Conservation (phyloP, 257 asterid genomes). For the Fraxinus excelsior region DNA sequence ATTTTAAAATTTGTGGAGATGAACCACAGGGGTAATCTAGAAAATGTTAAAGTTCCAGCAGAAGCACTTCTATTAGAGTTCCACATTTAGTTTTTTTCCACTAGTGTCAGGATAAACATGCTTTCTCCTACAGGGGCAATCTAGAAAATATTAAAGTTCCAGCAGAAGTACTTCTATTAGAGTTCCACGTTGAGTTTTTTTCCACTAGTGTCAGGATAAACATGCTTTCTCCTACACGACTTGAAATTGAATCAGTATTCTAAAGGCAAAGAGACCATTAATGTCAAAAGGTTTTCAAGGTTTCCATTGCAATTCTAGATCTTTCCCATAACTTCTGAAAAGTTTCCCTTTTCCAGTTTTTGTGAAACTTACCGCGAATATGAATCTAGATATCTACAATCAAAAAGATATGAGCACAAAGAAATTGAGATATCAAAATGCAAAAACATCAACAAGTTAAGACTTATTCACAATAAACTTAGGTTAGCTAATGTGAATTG, state of each 20-base stretch:
- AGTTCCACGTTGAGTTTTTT: not conserved
- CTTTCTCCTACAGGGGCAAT: not conserved
- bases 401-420: not conserved
- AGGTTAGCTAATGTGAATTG: too few species aligned
- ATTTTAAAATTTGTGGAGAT: not conserved
- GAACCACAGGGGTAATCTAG: not conserved
- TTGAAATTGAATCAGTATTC: not conserved
- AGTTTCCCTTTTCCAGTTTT: not conserved
- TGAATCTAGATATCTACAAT: not conserved
- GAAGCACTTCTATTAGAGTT: not conserved
- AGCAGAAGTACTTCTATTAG: not conserved
- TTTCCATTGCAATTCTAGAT: not conserved
- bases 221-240: not conserved
- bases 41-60: not conserved
- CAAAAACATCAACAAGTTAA: not conserved
- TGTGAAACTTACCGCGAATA: not conserved
- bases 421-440: not conserved
- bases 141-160: not conserved
- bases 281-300: not conserved
- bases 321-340: not conserved
- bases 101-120: not conserved
- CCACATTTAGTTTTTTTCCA: not conserved
- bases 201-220: not conserved
- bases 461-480: not conserved
- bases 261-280: not conserved